Evolutionary conservation across 73 alveolate genomes (phyloP).

Genomic region (Paraurostyla sp.): DNA sequence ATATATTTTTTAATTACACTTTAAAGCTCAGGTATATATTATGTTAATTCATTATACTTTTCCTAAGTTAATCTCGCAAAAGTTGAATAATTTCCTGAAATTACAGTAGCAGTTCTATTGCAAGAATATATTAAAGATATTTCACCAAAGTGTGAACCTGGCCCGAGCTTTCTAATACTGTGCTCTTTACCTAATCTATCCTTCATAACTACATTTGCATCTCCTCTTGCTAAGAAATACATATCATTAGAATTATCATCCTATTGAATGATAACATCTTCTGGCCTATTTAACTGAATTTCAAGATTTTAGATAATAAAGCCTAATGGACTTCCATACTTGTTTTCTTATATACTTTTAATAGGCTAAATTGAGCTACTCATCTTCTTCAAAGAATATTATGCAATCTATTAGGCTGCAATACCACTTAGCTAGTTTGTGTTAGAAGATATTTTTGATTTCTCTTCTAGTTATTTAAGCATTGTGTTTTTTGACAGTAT

Average conservation of each 20-base stretch:
- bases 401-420: neutral
- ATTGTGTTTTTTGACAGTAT: conserved; percentile 28
- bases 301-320: conserved; percentile 40
- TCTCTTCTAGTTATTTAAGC: neutral
- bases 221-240: conserved; percentile 76
- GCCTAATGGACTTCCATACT: neutral
- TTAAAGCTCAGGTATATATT: conserved; percentile 18
- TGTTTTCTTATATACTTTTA: neutral
- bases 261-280: conserved; percentile 44
- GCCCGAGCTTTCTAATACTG: neutral
- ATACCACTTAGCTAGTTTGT: neutral
- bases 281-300: conserved; percentile 51
- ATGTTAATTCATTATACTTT: conserved; percentile 34
- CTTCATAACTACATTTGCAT: conserved; percentile 28
- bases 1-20: neutral
- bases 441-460: neutral
- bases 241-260: conserved; percentile 28
- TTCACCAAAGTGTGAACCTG: conserved; percentile 66
- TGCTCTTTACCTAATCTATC: conserved; percentile 18
- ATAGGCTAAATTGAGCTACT: neutral
- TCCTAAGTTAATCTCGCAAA: conserved; percentile 26
- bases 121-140: conserved; percentile 55
- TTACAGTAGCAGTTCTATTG: conserved; percentile 66
- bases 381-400: no score
- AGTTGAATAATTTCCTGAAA: conserved; percentile 57